Evolutionary conservation across 2,329 filamentous ascomycete genomes (phyloP), one percentile per base, ranked within the genome.

Genomic region (Metarhizium sp.): DNA sequence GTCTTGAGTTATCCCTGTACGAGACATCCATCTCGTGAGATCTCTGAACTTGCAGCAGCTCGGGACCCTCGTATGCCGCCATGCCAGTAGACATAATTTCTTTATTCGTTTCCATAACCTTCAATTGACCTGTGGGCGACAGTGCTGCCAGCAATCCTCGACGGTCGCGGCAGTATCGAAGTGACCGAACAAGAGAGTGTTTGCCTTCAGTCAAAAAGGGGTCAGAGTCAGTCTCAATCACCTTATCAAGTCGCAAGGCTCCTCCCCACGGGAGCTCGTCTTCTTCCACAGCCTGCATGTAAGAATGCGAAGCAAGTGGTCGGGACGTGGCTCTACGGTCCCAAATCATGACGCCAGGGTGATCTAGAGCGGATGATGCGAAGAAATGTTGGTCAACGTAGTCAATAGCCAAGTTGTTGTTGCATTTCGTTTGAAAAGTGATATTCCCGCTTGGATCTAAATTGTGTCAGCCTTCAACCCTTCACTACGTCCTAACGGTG

Each of bases 341-440:
- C 88, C 88, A 92, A 36, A 92, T 78, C 67, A 87, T 85, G 52
- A 92, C 78, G 7, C 84, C 83, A 0, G 88, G 86, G 51, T 89
- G 85, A 57, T 89, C 87, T 13, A 89, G 73, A 2, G 86, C 86
- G 14, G 88, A 90, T 1, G 89, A 92, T 1, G 89, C 85, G 71
- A 94, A 92, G 69, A 91, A 92, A 62, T 94, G 91, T 60, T 86
- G 83, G 62, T 95, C 87, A 25, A 84, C 76, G 58, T 88, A 88
- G 71, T 94, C 88, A 58, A 94, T 88, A 16, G 88, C 81, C 54
- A 94, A 68, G 60, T 87, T 87, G 62, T 87, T 87, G 67, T 84
- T 85, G 63, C 82, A 85, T 61, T 80, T 82, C 4, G 84, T 87
- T 58, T 79, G 79, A 60, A 85, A 86, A n/a, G 75, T 82, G 50